Evolutionary conservation across 768 basidiomycete genomes (phyloP).

Genomic region (Naganishia kalamii): DNA sequence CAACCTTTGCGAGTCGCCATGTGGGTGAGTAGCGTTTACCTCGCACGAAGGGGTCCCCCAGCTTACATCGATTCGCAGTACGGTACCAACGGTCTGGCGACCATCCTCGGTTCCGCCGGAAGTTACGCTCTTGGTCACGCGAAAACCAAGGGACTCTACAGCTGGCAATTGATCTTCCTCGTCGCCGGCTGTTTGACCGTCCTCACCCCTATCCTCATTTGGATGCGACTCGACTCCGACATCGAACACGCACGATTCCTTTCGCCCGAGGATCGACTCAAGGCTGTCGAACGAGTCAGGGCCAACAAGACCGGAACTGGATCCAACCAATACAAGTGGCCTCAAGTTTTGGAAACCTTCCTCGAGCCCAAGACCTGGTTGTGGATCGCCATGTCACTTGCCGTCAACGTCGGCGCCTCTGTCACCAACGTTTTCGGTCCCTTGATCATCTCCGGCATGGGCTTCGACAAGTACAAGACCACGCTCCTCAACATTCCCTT

Average conservation of each 20-base stretch:
- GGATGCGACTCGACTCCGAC: conserved; percentile 33
- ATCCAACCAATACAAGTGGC: conserved; percentile 39
- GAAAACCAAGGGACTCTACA: conserved; percentile 26
- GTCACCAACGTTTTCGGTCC: conserved; percentile 47
- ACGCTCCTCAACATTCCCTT: conserved; percentile 38
- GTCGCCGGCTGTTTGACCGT: conserved; percentile 38
- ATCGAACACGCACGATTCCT: conserved; percentile 38
- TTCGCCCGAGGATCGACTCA: conserved; percentile 33
- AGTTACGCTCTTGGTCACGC: conserved; percentile 35
- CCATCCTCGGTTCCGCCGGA: conserved; percentile 31
- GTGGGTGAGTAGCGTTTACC: conserved; percentile 41
- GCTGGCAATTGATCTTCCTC: conserved; percentile 43
- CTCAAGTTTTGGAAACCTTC: conserved; percentile 34
- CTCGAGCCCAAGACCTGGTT: conserved; percentile 37
- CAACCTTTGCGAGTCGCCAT: conserved; percentile 50
- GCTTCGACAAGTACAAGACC: conserved; percentile 26
- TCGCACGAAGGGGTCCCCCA: not conserved
- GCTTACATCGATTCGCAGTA: conserved; percentile 30
- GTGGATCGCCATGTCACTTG: conserved; percentile 40
- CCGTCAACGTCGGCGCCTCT: conserved; percentile 43
- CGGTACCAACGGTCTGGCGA: conserved; percentile 40
- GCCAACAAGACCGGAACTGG: conserved; percentile 44
- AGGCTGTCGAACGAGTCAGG: conserved; percentile 41
- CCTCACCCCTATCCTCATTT: conserved; percentile 37
- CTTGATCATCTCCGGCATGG: conserved; percentile 48